Evolutionary conservation across 345 rosid genomes (phyloP).

Genomic region (Murraya koenigii): DNA sequence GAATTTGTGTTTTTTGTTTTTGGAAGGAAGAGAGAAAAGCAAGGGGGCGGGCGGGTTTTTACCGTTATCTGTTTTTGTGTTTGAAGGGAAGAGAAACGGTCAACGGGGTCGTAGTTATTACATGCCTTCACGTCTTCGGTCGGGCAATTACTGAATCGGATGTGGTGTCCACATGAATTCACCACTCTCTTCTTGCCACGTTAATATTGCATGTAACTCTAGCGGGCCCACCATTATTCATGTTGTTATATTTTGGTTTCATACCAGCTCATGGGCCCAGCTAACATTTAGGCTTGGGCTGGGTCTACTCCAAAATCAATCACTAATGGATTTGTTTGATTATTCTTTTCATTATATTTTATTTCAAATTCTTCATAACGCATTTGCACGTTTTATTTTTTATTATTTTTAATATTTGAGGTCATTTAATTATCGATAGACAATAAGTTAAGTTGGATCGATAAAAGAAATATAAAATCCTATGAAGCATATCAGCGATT

Average conservation of each 20-base stretch:
- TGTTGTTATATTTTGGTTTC: not conserved
- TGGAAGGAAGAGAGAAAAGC: conserved; percentile 43
- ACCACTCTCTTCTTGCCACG: conserved; percentile 10
- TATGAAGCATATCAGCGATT: too few relatives aligned
- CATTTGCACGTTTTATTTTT: too few relatives aligned
- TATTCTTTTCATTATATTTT: too few relatives aligned
- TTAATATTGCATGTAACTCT: not conserved
- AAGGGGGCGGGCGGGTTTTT: conserved; percentile 16
- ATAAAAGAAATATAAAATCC: too few relatives aligned
- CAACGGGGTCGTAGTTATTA: conserved; percentile 24
- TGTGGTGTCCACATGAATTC: not conserved
- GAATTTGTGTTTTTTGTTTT: not conserved
- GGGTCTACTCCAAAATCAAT: not conserved
- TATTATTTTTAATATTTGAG: too few relatives aligned
- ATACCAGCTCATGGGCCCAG: not conserved
- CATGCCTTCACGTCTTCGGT: conserved; percentile 19
- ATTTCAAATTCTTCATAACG: too few relatives aligned
- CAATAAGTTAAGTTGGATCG: too few relatives aligned
- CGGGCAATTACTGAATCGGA: not conserved
- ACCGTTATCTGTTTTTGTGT: not conserved
- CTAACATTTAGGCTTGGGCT: not conserved
- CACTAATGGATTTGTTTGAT: not conserved
- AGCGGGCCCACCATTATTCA: not conserved
- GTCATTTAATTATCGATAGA: too few relatives aligned
- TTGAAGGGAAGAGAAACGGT: conserved; percentile 35